Percentiles rank a stretch among this genome's conserved stretches.
phyloP scores from a whole-genome alignment of 1,284 basidiomycete genomes.

The Ceratobasidium sp. region DNA sequence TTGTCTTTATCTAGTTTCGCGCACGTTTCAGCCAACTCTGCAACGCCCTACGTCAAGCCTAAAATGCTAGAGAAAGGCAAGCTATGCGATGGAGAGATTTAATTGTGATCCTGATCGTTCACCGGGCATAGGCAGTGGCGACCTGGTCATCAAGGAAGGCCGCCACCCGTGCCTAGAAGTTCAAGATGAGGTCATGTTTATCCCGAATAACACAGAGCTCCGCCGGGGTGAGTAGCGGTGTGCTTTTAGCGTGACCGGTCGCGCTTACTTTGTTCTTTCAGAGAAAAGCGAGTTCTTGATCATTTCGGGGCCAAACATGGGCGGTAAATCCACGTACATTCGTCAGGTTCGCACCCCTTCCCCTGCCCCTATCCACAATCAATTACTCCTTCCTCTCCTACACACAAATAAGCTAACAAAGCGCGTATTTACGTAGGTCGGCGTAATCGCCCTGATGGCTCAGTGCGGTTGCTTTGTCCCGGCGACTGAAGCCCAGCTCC shows the following conservation, averaged over 20 bases:
- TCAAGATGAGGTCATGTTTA: slow-evolving; percentile 95
- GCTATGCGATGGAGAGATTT: slow-evolving; percentile 47
- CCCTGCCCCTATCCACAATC: too few species aligned
- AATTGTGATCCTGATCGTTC: slow-evolving; percentile 42
- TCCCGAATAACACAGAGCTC: slow-evolving; percentile 94
- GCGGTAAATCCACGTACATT: slow-evolving; percentile 94
- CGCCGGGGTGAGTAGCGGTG: slow-evolving; percentile 67
- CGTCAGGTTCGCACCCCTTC: slow-evolving; percentile 65
- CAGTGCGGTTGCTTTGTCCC: slow-evolving; percentile 97
- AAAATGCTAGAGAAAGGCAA: slow-evolving; percentile 75
- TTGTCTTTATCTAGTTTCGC: slow-evolving; percentile 72
- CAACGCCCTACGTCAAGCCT: slow-evolving; percentile 89
- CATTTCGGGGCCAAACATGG: slow-evolving; percentile 96
- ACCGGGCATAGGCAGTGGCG: slow-evolving; percentile 70
- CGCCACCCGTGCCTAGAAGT: slow-evolving; percentile 97
- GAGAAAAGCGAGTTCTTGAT: slow-evolving; percentile 87
- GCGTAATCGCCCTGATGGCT: slow-evolving; percentile 94
- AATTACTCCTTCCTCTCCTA: neutral
- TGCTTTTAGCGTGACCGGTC: slow-evolving; percentile 49
- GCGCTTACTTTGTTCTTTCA: slow-evolving; percentile 49
- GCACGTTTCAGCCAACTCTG: slow-evolving; percentile 88
- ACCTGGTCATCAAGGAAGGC: slow-evolving; percentile 81
- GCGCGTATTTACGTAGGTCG: slow-evolving; percentile 65
- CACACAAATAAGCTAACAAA: slow-evolving; percentile 24
- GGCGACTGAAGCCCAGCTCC: slow-evolving; percentile 83